Evolutionary conservation across 139 green algal genomes (phyloP).

Genomic region (Eudorina sp.): DNA sequence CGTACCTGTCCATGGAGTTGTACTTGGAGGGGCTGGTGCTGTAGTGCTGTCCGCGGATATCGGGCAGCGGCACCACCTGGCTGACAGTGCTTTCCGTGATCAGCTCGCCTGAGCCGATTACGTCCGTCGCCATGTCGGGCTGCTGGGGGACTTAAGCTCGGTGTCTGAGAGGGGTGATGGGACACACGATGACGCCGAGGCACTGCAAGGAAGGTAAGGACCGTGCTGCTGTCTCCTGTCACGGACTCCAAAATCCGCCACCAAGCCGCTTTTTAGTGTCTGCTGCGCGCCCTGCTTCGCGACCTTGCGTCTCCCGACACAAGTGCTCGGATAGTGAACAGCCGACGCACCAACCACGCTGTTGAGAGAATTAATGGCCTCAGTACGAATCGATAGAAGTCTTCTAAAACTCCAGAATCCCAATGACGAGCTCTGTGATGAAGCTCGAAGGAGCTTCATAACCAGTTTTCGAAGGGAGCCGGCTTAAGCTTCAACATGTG

Average conservation of each 20-base stretch:
- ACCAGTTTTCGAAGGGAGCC: neutral
- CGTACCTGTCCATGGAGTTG: slow-evolving; percentile 6
- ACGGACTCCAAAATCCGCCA: too few relatives aligned
- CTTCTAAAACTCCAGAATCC: neutral
- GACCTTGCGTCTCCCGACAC: neutral
- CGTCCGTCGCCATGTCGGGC: neutral
- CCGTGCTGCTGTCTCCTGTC: too few relatives aligned
- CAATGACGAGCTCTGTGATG: neutral
- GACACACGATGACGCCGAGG: too few relatives aligned
- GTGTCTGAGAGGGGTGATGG: too few relatives aligned
- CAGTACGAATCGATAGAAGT: too few relatives aligned
- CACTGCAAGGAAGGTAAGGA: too few relatives aligned
- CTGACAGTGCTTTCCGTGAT: neutral
- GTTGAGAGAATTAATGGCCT: neutral
- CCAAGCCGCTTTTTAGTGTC: too few relatives aligned
- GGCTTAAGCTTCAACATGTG: too few relatives aligned
- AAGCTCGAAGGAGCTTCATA: slow-evolving; percentile 21
- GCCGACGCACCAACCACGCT: neutral
- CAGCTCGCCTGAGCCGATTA: neutral
- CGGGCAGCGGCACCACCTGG: slow-evolving; percentile 29
- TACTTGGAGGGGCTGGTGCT: slow-evolving; percentile 14
- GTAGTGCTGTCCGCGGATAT: slow-evolving; percentile 4
- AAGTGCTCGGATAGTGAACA: neutral
- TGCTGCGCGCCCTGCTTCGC: neutral
- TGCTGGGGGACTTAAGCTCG: neutral